Percentiles rank a stretch among this genome's conserved stretches.
phyloP scores from a whole-genome alignment of 176 grass and related monocot genomes.

The Avena insularis region DNA sequence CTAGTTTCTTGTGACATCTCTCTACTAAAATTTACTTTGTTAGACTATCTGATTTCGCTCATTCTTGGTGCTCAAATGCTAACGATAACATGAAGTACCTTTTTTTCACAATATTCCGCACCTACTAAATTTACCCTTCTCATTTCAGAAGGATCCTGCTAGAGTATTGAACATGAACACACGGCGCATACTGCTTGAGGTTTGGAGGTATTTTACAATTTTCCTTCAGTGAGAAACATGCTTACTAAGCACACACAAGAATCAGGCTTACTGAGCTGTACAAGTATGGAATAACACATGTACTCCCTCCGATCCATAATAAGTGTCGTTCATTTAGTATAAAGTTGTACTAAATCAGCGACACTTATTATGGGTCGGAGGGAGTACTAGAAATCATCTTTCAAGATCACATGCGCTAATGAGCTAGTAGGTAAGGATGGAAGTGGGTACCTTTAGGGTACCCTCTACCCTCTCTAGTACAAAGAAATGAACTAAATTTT shows the following conservation, averaged over 20 bases:
- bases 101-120: not conserved
- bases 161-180: slow-evolving; percentile 82
- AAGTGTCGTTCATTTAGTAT: too few species aligned
- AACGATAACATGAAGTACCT: not conserved
- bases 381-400: not conserved
- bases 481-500: too few species aligned
- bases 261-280: too few species aligned
- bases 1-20: not conserved
- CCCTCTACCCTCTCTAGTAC: too few species aligned
- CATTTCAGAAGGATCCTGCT: slow-evolving; percentile 79
- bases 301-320: too few species aligned
- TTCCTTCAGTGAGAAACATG: not conserved
- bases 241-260: too few species aligned
- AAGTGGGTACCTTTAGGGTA: too few species aligned
- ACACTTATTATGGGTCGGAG: too few species aligned
- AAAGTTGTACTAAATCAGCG: too few species aligned
- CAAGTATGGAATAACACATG: too few species aligned
- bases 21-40: not conserved
- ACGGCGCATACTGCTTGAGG: slow-evolving; percentile 66
- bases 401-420: not conserved
- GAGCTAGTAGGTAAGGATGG: not conserved
- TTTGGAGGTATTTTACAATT: slow-evolving; percentile 76
- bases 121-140: slow-evolving; percentile 29
- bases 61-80: not conserved
- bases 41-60: not conserved